Conservation (phyloP, 2,329 filamentous ascomycete genomes). For the Alternaria gaisen region DNA sequence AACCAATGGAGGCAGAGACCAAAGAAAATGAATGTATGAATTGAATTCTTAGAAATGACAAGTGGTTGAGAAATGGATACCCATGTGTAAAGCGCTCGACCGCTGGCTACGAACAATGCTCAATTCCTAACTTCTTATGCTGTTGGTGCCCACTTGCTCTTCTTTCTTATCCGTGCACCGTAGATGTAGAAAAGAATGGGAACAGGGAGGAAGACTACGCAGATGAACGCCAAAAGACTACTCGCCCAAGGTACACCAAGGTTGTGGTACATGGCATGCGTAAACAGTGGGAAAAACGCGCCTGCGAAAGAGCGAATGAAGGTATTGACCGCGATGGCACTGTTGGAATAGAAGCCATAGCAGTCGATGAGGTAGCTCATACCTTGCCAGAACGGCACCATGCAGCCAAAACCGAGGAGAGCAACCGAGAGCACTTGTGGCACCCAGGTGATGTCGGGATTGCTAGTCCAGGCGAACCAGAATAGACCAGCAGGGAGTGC, state of each 20-base stretch:
- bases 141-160: constrained; percentile 45
- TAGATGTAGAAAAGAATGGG: constrained; percentile 49
- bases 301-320: constrained; percentile 61
- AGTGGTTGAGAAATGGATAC: neutral
- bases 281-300: constrained; percentile 61
- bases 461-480: constrained; percentile 67
- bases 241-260: constrained; percentile 49
- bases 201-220: constrained; percentile 45
- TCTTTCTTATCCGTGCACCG: constrained; percentile 43
- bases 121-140: neutral
- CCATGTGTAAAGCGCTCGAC: neutral
- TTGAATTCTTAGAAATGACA: neutral
- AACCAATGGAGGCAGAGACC: neutral
- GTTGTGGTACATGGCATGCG: constrained; percentile 56
- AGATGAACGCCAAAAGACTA: constrained; percentile 45
- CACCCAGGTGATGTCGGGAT: constrained; percentile 61
- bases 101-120: neutral
- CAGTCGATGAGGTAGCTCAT: constrained; percentile 83
- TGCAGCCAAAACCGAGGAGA: constrained; percentile 76
- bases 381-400: constrained; percentile 82
- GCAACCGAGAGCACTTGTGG: constrained; percentile 65
- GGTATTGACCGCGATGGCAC: constrained; percentile 60
- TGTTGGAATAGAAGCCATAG: constrained; percentile 57
- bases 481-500: constrained; percentile 68
- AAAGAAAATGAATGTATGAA: neutral